A percentile compares a stretch with the other conserved stretches of the same genome.
Evolutionary conservation across 2,329 filamentous ascomycete genomes (phyloP).

Genomic region (Fusarium dimerum): DNA sequence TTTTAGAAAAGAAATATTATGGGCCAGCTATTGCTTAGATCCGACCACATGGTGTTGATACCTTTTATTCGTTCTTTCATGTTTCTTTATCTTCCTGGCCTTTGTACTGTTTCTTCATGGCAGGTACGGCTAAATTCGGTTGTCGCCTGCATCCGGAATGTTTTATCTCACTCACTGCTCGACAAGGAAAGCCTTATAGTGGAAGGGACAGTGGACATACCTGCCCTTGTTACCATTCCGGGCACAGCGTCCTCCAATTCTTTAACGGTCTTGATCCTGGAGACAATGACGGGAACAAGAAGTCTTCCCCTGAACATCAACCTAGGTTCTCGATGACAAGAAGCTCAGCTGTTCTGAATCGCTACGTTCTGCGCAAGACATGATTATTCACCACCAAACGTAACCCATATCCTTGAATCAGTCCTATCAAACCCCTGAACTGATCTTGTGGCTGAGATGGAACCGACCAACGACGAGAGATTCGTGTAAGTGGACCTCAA

Average conservation of each 20-base stretch:
- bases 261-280: not conserved
- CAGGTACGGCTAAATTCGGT: slow-evolving; percentile 10
- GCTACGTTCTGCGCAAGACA: not conserved
- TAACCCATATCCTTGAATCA: not conserved
- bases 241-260: not conserved
- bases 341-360: not conserved
- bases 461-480: not conserved
- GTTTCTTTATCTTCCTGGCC: not conserved
- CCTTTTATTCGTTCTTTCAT: not conserved
- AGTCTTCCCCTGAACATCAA: not conserved
- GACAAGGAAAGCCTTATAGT: slow-evolving; percentile 14
- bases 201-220: slow-evolving; percentile 13
- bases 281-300: not conserved
- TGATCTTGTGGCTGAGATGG: not conserved
- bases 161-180: not conserved
- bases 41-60: not conserved
- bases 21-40: not conserved
- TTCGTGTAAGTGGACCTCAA: not conserved
- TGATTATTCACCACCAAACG: not conserved
- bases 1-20: not conserved
- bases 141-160: slow-evolving; percentile 1
- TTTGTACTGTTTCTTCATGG: not conserved
- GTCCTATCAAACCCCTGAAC: not conserved
- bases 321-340: not conserved
- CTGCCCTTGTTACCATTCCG: slow-evolving; percentile 7